A percentile compares a stretch with the other conserved stretches of the same genome.
phyloP scores from a whole-genome alignment of 371 early-diverging fungal species.

The Actinomortierella ambigua region DNA sequence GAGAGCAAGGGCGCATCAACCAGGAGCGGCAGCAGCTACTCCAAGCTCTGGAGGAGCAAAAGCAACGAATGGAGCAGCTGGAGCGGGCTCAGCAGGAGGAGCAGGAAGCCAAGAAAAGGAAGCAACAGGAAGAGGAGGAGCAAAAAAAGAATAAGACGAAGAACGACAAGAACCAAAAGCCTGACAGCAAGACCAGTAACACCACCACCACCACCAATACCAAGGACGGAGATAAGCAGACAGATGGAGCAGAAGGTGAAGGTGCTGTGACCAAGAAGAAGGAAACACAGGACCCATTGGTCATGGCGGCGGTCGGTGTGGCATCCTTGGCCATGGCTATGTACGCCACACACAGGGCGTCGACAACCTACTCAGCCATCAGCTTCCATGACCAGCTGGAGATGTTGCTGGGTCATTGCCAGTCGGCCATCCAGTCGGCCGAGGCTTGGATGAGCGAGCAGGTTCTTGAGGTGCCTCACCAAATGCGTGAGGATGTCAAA shows the following conservation, averaged over 20 bases:
- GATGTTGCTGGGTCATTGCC: slow-evolving; percentile 49
- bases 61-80: slow-evolving; percentile 27
- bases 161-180: slow-evolving; percentile 20
- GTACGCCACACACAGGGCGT: slow-evolving; percentile 61
- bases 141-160: slow-evolving; percentile 17
- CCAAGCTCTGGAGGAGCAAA: slow-evolving; percentile 39
- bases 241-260: slow-evolving; percentile 12
- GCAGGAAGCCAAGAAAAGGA: slow-evolving; percentile 6
- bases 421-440: slow-evolving; percentile 51
- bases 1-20: slow-evolving; percentile 3
- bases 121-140: slow-evolving; percentile 20
- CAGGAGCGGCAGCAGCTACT: slow-evolving; percentile 32
- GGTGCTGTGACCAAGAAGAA: slow-evolving; percentile 6
- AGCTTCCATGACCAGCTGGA: slow-evolving; percentile 58
- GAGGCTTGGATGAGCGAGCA: slow-evolving; percentile 61
- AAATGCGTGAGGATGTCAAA: slow-evolving; percentile 49
- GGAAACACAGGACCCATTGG: slow-evolving; percentile 7
- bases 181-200: slow-evolving; percentile 10
- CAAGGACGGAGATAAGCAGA: slow-evolving; percentile 14
- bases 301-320: slow-evolving; percentile 52
- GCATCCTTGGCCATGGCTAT: slow-evolving; percentile 54
- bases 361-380: slow-evolving; percentile 50
- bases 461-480: slow-evolving; percentile 50
- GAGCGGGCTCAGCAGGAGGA: slow-evolving; percentile 21
- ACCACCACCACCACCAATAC: slow-evolving; percentile 17